Conservation (phyloP, 2,329 filamentous ascomycete species). For the Thielaviopsis populi region DNA sequence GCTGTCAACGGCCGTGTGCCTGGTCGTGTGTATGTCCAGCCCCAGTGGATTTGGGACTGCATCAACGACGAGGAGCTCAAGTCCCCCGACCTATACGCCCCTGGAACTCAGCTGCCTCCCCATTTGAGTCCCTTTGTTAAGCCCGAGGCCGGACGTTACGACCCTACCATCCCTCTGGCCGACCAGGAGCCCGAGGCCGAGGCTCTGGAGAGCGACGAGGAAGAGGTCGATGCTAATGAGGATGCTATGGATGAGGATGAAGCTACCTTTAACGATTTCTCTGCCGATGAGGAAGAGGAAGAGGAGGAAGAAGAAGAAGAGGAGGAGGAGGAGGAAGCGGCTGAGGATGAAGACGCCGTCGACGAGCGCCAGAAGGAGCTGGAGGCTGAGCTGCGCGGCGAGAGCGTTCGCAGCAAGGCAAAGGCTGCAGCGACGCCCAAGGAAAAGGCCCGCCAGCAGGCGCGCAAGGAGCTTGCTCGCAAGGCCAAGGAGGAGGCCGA, state of each 20-base stretch:
- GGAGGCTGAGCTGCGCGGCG: conserved; percentile 77
- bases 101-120: conserved; percentile 76
- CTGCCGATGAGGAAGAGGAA: conserved; percentile 30
- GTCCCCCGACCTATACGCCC: conserved; percentile 73
- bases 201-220: conserved; percentile 52
- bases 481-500: conserved; percentile 65
- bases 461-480: conserved; percentile 52
- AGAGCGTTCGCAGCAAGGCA: conserved; percentile 36
- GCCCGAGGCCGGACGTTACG: conserved; percentile 72
- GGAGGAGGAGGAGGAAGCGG: conserved; percentile 30
- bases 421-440: conserved; percentile 31
- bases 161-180: conserved; percentile 71
- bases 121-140: conserved; percentile 95
- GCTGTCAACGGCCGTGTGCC: conserved; percentile 59
- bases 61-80: conserved; percentile 84
- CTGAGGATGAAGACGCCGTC: conserved; percentile 25
- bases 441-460: conserved; percentile 52
- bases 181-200: conserved; percentile 82
- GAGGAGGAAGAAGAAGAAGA: conserved; percentile 33
- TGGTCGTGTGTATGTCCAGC: conserved; percentile 86
- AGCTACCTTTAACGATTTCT: conserved; percentile 29
- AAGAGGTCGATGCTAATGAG: conserved; percentile 36
- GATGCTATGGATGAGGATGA: conserved; percentile 33
- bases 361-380: conserved; percentile 66
- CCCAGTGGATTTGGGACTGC: conserved; percentile 98